Evolutionary conservation across 1,284 basidiomycete genomes (phyloP).

Genomic region (Rhizopogon hawkerae): DNA sequence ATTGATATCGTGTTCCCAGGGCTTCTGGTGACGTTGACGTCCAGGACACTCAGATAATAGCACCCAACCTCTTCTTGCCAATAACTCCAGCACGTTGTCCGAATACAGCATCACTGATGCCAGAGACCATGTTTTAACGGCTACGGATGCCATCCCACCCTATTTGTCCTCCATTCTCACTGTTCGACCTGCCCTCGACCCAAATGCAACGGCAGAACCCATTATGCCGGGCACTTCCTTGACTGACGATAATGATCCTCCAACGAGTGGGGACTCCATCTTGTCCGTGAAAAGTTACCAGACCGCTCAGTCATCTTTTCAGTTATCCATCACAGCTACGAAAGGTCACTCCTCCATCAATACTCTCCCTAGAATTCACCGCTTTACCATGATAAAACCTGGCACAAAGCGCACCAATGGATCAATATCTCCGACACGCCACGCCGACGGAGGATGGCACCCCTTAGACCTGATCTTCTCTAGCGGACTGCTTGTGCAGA

Average conservation of each 20-base stretch:
- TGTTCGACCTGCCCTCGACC: slow-evolving; percentile 48
- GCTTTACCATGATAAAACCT: slow-evolving; percentile 79
- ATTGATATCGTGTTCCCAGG: slow-evolving; percentile 8
- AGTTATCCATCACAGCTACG: slow-evolving; percentile 57
- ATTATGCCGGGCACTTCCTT: slow-evolving; percentile 26
- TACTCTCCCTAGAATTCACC: slow-evolving; percentile 56
- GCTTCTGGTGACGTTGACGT: slow-evolving; percentile 13
- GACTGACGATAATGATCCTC: slow-evolving; percentile 23
- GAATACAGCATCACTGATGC: slow-evolving; percentile 66
- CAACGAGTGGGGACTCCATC: slow-evolving; percentile 33
- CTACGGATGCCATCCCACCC: slow-evolving; percentile 34
- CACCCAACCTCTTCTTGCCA: slow-evolving; percentile 50
- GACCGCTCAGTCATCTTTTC: slow-evolving; percentile 48
- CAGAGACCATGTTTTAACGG: slow-evolving; percentile 36
- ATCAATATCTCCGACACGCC: slow-evolving; percentile 24
- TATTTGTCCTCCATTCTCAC: slow-evolving; percentile 69
- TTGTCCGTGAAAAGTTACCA: slow-evolving; percentile 62
- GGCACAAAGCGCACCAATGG: slow-evolving; percentile 44
- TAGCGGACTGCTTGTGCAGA: slow-evolving; percentile 56
- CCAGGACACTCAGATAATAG: slow-evolving; percentile 34
- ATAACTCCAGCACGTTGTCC: slow-evolving; percentile 37
- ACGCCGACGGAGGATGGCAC: slow-evolving; percentile 47
- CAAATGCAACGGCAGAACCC: slow-evolving; percentile 33
- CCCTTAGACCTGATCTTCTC: slow-evolving; percentile 73
- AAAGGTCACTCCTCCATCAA: slow-evolving; percentile 63